Conservation (phyloP, 441 rosid genomes). For the Populus tomentosa region DNA sequence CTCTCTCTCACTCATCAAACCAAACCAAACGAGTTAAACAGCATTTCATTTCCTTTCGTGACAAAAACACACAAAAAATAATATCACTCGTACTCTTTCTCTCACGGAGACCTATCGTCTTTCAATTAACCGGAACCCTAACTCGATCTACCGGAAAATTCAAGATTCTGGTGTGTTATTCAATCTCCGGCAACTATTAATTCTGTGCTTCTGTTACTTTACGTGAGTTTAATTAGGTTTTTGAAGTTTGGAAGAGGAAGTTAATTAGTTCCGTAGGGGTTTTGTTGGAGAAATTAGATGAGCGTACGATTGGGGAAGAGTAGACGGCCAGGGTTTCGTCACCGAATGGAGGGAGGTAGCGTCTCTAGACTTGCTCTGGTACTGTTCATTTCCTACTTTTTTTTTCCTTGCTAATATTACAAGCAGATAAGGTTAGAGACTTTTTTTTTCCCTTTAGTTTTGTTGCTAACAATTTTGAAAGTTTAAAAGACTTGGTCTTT, state of each 20-base stretch:
- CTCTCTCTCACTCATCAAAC: constrained; percentile 18
- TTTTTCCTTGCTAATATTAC: constrained; percentile 2
- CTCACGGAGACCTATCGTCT: background rate
- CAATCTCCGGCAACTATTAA: background rate
- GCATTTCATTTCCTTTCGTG: constrained; percentile 10
- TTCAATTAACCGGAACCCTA: constrained; percentile 57
- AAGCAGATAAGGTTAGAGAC: constrained; percentile 18
- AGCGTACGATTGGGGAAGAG: constrained; percentile 51
- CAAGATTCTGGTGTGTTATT: constrained; percentile 32
- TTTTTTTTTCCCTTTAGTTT: background rate
- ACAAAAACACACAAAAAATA: background rate
- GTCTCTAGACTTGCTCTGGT: constrained; percentile 89
- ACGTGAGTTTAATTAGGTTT: background rate
- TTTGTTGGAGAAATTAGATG: constrained; percentile 44
- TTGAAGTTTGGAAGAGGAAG: background rate
- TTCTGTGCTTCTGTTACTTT: background rate
- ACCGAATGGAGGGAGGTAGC: constrained; percentile 99
- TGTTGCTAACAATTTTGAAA: background rate
- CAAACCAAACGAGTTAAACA: background rate
- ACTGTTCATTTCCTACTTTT: constrained; percentile 73
- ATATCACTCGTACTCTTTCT: background rate
- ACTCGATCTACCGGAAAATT: constrained; percentile 35
- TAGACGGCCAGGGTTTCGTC: constrained; percentile 62
- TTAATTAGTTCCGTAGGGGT: constrained; percentile 11
- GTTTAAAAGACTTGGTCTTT: background rate